Base-by-base conservation (phyloP, 108 stramenopile genomes). In the Cyclotella kingstonii region DNA sequence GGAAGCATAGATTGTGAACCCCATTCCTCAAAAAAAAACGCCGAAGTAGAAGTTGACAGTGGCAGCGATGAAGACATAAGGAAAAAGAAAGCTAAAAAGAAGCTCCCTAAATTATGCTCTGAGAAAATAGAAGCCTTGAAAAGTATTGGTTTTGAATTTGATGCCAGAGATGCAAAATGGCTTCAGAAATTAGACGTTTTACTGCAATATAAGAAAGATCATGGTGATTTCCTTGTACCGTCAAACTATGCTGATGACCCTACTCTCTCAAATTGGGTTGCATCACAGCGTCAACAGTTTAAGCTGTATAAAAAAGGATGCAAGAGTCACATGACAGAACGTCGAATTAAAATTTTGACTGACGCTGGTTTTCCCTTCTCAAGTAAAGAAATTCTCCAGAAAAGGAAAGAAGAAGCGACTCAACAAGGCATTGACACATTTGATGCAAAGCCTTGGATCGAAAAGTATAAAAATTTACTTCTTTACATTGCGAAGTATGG, bases 141-240 rank as follows among this genome's bases (percentile, higher is more conserved):
- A 40, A 47, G 55, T 15, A 58, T 71, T 42, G 70, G 70, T 22
- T 71, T 71, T 36, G 70, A 71, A 31, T 71, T 71, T 41, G 70
- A 73, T 33, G 38, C 63, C 22, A 52, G 71, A 45, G 71, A 73
- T 48, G 71, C 63, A 11, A 73, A 73, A 21, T 73, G 71, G 71
- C 49, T 65, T 8, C 63, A 64, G 31, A 73, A 64, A 43, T 35
- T 73, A 31, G 71, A 73, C 11, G 41, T 59, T 18, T 46, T 73
- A 27, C n/a, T 52, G 29, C 30, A 59, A 19, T 73, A 73, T 42
- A 73, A 73, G 48, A 11, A 73, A 19, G 19, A 35, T 4, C 63
- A 73, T 19, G 71, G 63, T 19, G 71, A 71, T 45, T 65, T 38
- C 27, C 33, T 73, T 2, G 71, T 73, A 15, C 71, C 63, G 8